These are phyloP conservation scores for Penicillium daleae DNA, from an alignment of 495 filamentous ascomycete species.

Conservation along the genomic window DNA sequence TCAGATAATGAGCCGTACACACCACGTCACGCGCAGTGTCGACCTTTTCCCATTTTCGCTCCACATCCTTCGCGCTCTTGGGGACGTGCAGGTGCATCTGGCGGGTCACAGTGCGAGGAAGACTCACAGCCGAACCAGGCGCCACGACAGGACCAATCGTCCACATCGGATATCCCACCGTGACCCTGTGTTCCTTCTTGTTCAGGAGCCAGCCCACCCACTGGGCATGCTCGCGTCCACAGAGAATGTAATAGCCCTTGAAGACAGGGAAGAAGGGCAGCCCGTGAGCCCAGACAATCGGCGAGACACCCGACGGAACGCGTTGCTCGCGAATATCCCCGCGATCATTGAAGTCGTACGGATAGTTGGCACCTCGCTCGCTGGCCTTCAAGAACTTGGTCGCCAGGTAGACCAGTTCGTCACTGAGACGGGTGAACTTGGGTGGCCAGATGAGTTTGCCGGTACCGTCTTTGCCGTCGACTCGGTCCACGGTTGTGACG, in stretches of 20 bases:
- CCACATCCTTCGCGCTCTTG: slow-evolving; percentile 1
- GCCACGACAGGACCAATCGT: slow-evolving; percentile 25
- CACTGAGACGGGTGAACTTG: slow-evolving; percentile 20
- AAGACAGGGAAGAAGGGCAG: slow-evolving; percentile 30
- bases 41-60: not conserved
- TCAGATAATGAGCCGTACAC: slow-evolving; percentile 8
- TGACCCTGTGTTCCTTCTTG: not conserved
- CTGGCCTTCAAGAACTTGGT: slow-evolving; percentile 16
- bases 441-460: slow-evolving; percentile 18
- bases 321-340: slow-evolving; percentile 23
- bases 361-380: slow-evolving; percentile 10
- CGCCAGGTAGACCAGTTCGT: slow-evolving; percentile 31
- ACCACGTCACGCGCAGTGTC: slow-evolving; percentile 14
- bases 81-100: slow-evolving; percentile 14
- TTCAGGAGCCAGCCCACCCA: slow-evolving; percentile 15
- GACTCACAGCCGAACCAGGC: slow-evolving; percentile 16
- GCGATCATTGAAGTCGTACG: slow-evolving; percentile 22
- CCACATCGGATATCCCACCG: slow-evolving; percentile 12
- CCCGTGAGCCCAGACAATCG: slow-evolving; percentile 28
- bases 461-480: too few relatives aligned
- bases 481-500: not conserved
- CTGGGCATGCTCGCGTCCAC: slow-evolving; percentile 18
- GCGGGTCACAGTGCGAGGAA: slow-evolving; percentile 13
- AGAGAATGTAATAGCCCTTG: slow-evolving; percentile 31
- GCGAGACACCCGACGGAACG: slow-evolving; percentile 19